phyloP scores from a whole-genome alignment of 2,329 filamentous ascomycete species.

The Claviceps spartinae region DNA sequence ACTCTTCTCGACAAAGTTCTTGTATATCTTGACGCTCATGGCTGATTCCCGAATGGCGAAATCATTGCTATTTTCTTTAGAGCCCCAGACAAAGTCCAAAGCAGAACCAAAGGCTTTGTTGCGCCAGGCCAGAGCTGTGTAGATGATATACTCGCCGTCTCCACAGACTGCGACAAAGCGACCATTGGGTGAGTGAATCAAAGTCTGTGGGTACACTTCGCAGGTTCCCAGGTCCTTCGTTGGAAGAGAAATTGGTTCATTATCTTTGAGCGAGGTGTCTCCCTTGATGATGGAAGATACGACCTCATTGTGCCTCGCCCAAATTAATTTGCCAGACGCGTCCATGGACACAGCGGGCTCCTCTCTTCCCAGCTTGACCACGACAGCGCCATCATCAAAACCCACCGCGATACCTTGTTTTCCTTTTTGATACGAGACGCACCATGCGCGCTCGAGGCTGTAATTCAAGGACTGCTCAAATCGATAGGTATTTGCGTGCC shows the following conservation, averaged over 20 bases:
- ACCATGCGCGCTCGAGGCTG: constrained; percentile 92
- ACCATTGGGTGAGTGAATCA: constrained; percentile 92
- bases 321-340: constrained; percentile 85
- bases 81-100: constrained; percentile 91
- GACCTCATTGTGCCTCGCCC: constrained; percentile 90
- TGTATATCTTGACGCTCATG: constrained; percentile 92
- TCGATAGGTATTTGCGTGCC: constrained; percentile 95
- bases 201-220: constrained; percentile 89
- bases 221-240: constrained; percentile 93
- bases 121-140: constrained; percentile 88
- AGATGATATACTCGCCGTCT: constrained; percentile 98
- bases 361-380: constrained; percentile 94
- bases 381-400: constrained; percentile 94
- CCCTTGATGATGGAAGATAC: constrained; percentile 90
- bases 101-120: constrained; percentile 97
- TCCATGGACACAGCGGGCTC: constrained; percentile 98
- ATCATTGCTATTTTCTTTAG: constrained; percentile 95
- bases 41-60: constrained; percentile 92
- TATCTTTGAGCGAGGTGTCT: constrained; percentile 75
- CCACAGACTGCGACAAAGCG: constrained; percentile 72
- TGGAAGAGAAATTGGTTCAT: constrained; percentile 69
- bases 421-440: constrained; percentile 87
- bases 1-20: constrained; percentile 88
- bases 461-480: constrained; percentile 95
- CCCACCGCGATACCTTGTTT: constrained; percentile 91